These are phyloP conservation scores for Curvularia eragrostidis DNA, from an alignment of 2,329 filamentous ascomycete species.

Conservation along the genomic window DNA sequence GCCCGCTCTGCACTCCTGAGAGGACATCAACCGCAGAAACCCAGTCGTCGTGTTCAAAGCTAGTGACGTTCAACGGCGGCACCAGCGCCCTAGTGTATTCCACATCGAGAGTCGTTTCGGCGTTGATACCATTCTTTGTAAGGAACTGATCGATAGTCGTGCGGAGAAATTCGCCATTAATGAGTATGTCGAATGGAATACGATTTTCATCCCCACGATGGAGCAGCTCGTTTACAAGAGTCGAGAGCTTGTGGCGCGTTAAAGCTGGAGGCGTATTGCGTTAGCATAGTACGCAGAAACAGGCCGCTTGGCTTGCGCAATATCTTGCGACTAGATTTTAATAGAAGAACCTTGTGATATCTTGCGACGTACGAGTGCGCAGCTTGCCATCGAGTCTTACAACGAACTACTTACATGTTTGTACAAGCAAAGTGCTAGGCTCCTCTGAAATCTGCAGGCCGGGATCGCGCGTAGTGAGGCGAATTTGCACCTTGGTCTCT, in stretches of 20 bases:
- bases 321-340: neutral
- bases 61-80: constrained; percentile 86
- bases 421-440: constrained; percentile 40
- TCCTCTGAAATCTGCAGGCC: constrained; percentile 45
- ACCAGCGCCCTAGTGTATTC: constrained; percentile 94
- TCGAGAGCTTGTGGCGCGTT: constrained; percentile 59
- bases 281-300: constrained; percentile 15
- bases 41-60: constrained; percentile 98
- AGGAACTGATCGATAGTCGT: constrained; percentile 92
- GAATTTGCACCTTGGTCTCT: constrained; percentile 46
- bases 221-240: constrained; percentile 67
- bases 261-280: constrained; percentile 27
- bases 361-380: neutral
- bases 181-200: constrained; percentile 90
- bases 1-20: constrained; percentile 64
- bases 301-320: neutral
- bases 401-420: constrained; percentile 40
- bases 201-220: constrained; percentile 64
- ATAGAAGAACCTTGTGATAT: neutral
- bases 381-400: neutral
- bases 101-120: constrained; percentile 84
- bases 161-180: constrained; percentile 90
- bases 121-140: constrained; percentile 81
- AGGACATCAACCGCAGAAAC: constrained; percentile 86
- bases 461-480: constrained; percentile 44